phyloP scores from a whole-genome alignment of 768 basidiomycete genomes.

The Psilocybe sp. region DNA sequence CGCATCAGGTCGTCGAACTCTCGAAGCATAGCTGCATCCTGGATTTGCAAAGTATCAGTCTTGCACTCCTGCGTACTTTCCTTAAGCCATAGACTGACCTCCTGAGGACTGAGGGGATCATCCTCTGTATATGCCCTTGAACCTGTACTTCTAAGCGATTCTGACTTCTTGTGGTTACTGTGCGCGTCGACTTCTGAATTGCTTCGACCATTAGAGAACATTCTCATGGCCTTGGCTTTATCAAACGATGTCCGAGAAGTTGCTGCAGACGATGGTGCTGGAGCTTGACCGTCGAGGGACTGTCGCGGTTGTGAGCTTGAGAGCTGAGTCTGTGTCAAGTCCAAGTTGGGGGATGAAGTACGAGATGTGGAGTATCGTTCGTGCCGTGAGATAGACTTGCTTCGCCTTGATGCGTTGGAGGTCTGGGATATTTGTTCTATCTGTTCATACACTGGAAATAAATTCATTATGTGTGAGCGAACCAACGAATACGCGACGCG shows the following conservation, averaged over 20 bases:
- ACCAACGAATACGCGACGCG: slow-evolving; percentile 23
- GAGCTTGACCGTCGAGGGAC: slow-evolving; percentile 36
- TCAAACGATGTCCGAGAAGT: slow-evolving; percentile 56
- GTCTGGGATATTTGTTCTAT: slow-evolving; percentile 66
- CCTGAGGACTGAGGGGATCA: slow-evolving; percentile 26
- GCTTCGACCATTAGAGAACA: slow-evolving; percentile 42
- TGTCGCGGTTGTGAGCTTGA: slow-evolving; percentile 31
- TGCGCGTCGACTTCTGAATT: slow-evolving; percentile 39
- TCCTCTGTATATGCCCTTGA: slow-evolving; percentile 34
- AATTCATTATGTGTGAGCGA: slow-evolving; percentile 9
- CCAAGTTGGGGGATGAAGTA: slow-evolving; percentile 44
- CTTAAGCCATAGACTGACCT: slow-evolving; percentile 28
- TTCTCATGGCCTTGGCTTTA: slow-evolving; percentile 59
- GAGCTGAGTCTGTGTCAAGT: slow-evolving; percentile 32
- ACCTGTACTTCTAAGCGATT: slow-evolving; percentile 51
- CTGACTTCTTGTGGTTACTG: slow-evolving; percentile 52
- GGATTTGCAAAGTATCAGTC: slow-evolving; percentile 12
- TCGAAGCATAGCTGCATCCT: slow-evolving; percentile 60
- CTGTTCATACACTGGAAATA: slow-evolving; percentile 66
- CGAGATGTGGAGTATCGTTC: slow-evolving; percentile 46
- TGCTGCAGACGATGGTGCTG: slow-evolving; percentile 22
- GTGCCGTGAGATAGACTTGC: slow-evolving; percentile 63
- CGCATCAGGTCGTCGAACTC: slow-evolving; percentile 95
- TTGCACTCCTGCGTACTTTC: slow-evolving; percentile 1
- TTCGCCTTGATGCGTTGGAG: slow-evolving; percentile 51